phyloP scores from a whole-genome alignment of 805 yeast genomes.

The Candida vaughaniae region DNA sequence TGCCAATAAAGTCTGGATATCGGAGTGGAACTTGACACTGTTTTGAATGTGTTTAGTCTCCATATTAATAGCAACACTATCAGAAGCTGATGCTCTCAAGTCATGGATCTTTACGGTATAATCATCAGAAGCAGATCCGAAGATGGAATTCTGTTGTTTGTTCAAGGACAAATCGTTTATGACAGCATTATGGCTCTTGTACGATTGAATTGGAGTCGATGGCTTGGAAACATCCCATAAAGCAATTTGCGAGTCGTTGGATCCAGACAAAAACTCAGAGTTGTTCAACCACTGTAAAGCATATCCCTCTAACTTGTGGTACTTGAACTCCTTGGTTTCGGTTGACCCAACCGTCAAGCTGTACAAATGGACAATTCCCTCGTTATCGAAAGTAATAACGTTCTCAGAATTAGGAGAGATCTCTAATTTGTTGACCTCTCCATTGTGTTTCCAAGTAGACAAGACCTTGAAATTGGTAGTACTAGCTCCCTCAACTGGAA shows the following conservation, averaged over 20 bases:
- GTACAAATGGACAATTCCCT: slow-evolving; percentile 50
- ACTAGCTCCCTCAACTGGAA: slow-evolving; percentile 19
- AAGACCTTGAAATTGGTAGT: slow-evolving; percentile 38
- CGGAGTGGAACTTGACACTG: slow-evolving; percentile 65
- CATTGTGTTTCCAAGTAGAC: slow-evolving; percentile 59
- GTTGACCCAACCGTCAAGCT: slow-evolving; percentile 22
- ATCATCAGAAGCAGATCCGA: slow-evolving; percentile 76
- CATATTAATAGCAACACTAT: slow-evolving; percentile 44
- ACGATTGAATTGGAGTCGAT: slow-evolving; percentile 46
- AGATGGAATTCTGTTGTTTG: slow-evolving; percentile 26
- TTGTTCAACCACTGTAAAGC: slow-evolving; percentile 67
- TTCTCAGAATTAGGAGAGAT: slow-evolving; percentile 48
- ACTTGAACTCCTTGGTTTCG: slow-evolving; percentile 36
- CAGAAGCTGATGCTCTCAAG: slow-evolving; percentile 36
- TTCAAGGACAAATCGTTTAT: slow-evolving; percentile 72
- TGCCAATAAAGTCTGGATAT: slow-evolving; percentile 53
- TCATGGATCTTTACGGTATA: slow-evolving; percentile 61
- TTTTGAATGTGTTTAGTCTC: slow-evolving; percentile 59
- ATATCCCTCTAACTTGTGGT: slow-evolving; percentile 66
- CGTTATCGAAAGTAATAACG: slow-evolving; percentile 55
- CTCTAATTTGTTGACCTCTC: slow-evolving; percentile 64
- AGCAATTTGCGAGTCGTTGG: slow-evolving; percentile 66
- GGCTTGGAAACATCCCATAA: slow-evolving; percentile 60
- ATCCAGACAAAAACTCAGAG: slow-evolving; percentile 53
- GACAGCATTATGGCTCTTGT: slow-evolving; percentile 52